These are phyloP conservation scores for Anthoceros angustus DNA, from an alignment of 225 moss, liverwort and hornwort species.

Conservation along the genomic window DNA sequence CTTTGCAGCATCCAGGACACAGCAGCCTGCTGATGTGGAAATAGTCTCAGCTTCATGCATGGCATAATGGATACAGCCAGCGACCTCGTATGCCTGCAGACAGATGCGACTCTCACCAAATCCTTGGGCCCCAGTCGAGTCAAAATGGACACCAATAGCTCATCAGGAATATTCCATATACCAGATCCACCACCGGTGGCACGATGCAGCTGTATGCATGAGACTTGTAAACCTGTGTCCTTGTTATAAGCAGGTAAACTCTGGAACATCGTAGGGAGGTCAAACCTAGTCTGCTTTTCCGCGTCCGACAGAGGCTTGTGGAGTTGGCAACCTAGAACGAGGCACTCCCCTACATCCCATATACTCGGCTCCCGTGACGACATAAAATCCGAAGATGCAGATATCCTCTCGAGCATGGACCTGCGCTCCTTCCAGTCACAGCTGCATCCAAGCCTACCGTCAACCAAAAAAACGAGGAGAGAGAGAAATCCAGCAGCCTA, in stretches of 20 bases:
- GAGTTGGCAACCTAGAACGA: slow-evolving; percentile 55
- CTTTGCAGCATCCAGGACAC: slow-evolving; percentile 94
- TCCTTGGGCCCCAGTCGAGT: slow-evolving; percentile 51
- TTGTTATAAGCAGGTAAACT: slow-evolving; percentile 51
- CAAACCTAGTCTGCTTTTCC: slow-evolving; percentile 33
- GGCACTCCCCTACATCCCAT: slow-evolving; percentile 53
- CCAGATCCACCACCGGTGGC: slow-evolving; percentile 22
- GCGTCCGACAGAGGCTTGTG: slow-evolving; percentile 40
- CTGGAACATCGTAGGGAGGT: slow-evolving; percentile 63
- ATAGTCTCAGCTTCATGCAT: slow-evolving; percentile 79
- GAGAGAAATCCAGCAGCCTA: background rate
- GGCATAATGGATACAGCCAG: slow-evolving; percentile 82
- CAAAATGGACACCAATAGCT: slow-evolving; percentile 45
- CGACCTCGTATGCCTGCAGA: slow-evolving; percentile 58
- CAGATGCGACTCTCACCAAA: slow-evolving; percentile 64
- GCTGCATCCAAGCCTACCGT: slow-evolving; percentile 31
- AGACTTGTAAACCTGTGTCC: slow-evolving; percentile 26
- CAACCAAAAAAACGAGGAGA: background rate
- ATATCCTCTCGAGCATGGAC: slow-evolving; percentile 20
- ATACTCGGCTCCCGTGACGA: slow-evolving; percentile 11
- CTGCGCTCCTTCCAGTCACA: slow-evolving; percentile 66
- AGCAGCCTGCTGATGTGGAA: slow-evolving; percentile 80
- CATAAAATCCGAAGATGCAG: slow-evolving; percentile 10
- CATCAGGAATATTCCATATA: slow-evolving; percentile 79
- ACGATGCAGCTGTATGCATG: slow-evolving; percentile 23